phyloP scores from a whole-genome alignment of 352 stramenopile genomes.

The Plasmopara viticola region DNA sequence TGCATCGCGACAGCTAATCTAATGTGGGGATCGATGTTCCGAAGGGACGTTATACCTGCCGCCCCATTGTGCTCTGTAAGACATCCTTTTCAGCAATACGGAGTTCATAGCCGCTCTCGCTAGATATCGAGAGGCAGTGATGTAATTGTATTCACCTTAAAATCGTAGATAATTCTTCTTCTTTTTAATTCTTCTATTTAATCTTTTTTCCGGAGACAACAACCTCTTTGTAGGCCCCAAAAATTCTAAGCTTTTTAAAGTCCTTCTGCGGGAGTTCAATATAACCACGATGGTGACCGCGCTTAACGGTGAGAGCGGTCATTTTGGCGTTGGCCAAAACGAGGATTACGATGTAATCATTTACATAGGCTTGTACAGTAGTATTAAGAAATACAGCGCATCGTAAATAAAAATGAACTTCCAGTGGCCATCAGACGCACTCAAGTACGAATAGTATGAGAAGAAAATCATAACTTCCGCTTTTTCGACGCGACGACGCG shows the following conservation, averaged over 20 bases:
- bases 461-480: not conserved
- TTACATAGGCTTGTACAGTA: not conserved
- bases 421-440: not conserved
- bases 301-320: too few relatives aligned
- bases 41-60: not conserved
- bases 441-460: not conserved
- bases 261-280: too few relatives aligned
- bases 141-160: not conserved
- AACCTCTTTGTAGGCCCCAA: too few relatives aligned
- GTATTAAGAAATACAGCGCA: not conserved
- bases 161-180: not conserved
- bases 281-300: too few relatives aligned
- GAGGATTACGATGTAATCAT: too few relatives aligned
- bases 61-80: not conserved
- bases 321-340: too few relatives aligned
- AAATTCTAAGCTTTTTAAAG: too few relatives aligned
- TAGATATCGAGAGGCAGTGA: not conserved
- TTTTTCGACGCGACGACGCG: not conserved
- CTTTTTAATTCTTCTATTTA: too few relatives aligned
- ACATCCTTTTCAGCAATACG: not conserved
- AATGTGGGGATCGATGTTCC: not conserved
- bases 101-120: not conserved
- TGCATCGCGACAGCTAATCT: not conserved
- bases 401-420: not conserved
- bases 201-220: too few relatives aligned